phyloP scores from a whole-genome alignment of 306 rosid species.

The Morella rubra region DNA sequence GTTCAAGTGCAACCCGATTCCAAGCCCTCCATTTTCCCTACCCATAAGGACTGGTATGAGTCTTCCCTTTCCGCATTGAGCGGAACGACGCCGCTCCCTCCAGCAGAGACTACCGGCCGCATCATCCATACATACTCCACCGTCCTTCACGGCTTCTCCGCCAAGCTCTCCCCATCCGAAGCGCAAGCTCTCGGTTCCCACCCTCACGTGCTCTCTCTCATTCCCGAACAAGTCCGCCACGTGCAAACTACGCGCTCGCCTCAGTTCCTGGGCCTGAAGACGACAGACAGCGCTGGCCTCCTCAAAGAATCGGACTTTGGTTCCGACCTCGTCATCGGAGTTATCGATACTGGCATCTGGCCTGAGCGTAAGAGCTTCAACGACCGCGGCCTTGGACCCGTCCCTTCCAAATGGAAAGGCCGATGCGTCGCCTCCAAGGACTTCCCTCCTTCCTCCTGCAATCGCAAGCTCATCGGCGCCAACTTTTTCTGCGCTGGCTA shows the following conservation, averaged over 20 bases:
- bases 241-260: conserved; percentile 89
- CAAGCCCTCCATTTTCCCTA: conserved; percentile 79
- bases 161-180: conserved; percentile 57
- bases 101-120: not conserved
- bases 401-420: conserved; percentile 85
- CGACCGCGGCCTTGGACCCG: conserved; percentile 59
- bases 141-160: conserved; percentile 79
- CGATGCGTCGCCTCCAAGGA: conserved; percentile 48
- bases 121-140: conserved; percentile 68
- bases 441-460: conserved; percentile 59
- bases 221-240: conserved; percentile 72
- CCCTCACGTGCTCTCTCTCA: conserved; percentile 49
- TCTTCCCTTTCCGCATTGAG: conserved; percentile 58
- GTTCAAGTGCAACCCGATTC: conserved; percentile 59
- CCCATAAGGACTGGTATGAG: conserved; percentile 71
- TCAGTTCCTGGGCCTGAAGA: conserved; percentile 67
- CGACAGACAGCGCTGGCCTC: conserved; percentile 62
- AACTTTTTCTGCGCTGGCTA: conserved; percentile 63
- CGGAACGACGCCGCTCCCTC: not conserved
- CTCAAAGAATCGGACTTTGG: conserved; percentile 85
- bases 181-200: conserved; percentile 42
- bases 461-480: conserved; percentile 80
- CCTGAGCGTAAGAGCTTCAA: conserved; percentile 79
- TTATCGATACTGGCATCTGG: conserved; percentile 86
- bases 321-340: conserved; percentile 88